Evolutionary conservation across 306 rosid species (phyloP), one percentile per base, ranked within the genome.

Genomic region (Glycyrrhiza uralensis): DNA sequence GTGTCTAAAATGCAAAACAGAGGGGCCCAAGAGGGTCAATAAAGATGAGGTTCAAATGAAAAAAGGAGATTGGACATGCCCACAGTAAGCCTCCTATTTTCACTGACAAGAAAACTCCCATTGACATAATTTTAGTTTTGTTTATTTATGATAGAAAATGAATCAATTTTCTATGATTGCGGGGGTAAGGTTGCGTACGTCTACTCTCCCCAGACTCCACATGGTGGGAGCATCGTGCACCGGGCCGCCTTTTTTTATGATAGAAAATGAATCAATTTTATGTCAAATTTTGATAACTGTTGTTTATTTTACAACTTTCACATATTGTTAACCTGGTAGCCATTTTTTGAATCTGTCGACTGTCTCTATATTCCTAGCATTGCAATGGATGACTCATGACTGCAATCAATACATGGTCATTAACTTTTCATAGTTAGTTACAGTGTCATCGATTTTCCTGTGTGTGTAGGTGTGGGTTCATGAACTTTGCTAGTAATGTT

Each of bases 1-100:
- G 39, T 95, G 99, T 86, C 77, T 84, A 44, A 75, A 91, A 87
- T 95, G 99, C 78, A 68, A 85, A 63, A 64, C 83, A 46, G 85
- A 82, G 62, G 88, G 96, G 67, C 92, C 93, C 6, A 76, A 80
- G 56, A 81, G 66, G 69, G 55, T 49, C 33, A 42, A 4, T 45
- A 18, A 10, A 26, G 68, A 44, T 33, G 71, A 69, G 60, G 76
- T 82, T 71, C 86, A 82, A 81, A 87, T 64, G 89, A 89, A 91
- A 85, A 86, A 80, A 55, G 97, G 99, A 69, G 99, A 95, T 76
- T 95, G 99, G 99, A 77, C 74, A 60, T 95, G 99, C 59, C 79
- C 87, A 45, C 75, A 76, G 97, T 94, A 75, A 76, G 96, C 76
- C 56, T 60, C 46, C 73, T 72, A 44, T 52, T 42, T 71, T 49